Evolutionary conservation across 805 yeast species (phyloP).

Genomic region (Blastobotrys chiropterorum): DNA sequence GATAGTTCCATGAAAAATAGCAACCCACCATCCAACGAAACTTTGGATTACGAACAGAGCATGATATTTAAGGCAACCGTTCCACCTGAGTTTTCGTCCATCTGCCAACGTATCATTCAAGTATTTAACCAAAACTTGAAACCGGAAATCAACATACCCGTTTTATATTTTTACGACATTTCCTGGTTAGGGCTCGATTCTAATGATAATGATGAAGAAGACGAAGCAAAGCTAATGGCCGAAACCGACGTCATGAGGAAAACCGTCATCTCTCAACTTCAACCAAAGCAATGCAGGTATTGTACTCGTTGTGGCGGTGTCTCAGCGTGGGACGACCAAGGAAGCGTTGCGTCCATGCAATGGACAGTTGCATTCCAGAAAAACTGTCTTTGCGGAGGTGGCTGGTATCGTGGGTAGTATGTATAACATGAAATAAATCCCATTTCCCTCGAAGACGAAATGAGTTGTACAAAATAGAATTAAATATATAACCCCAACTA

Average conservation of each 20-base stretch:
- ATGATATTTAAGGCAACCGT: slow-evolving; percentile 57
- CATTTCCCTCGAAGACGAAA: too few species aligned
- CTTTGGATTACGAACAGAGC: slow-evolving; percentile 51
- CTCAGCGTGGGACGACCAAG: slow-evolving; percentile 37
- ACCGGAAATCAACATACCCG: slow-evolving; percentile 45
- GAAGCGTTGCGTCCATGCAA: slow-evolving; percentile 26
- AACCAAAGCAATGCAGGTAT: slow-evolving; percentile 34
- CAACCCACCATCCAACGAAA: slow-evolving; percentile 19
- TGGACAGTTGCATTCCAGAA: slow-evolving; percentile 67
- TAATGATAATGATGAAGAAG: slow-evolving; percentile 15
- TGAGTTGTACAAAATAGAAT: not conserved
- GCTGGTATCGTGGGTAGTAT: slow-evolving; percentile 41
- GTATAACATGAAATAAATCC: too few species aligned
- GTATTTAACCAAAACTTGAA: slow-evolving; percentile 40
- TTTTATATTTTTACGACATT: slow-evolving; percentile 57
- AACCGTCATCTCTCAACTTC: slow-evolving; percentile 27
- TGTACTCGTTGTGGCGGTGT: slow-evolving; percentile 52
- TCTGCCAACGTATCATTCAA: slow-evolving; percentile 37
- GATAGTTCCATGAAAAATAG: slow-evolving; percentile 32
- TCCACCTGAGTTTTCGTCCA: slow-evolving; percentile 37
- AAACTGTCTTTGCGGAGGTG: slow-evolving; percentile 72
- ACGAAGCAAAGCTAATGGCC: slow-evolving; percentile 3
- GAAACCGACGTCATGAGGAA: slow-evolving; percentile 34
- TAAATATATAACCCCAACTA: too few species aligned
- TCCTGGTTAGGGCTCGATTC: slow-evolving; percentile 54